phyloP scores from a whole-genome alignment of 1,284 basidiomycete genomes.

The Phaffia rhodozyma region DNA sequence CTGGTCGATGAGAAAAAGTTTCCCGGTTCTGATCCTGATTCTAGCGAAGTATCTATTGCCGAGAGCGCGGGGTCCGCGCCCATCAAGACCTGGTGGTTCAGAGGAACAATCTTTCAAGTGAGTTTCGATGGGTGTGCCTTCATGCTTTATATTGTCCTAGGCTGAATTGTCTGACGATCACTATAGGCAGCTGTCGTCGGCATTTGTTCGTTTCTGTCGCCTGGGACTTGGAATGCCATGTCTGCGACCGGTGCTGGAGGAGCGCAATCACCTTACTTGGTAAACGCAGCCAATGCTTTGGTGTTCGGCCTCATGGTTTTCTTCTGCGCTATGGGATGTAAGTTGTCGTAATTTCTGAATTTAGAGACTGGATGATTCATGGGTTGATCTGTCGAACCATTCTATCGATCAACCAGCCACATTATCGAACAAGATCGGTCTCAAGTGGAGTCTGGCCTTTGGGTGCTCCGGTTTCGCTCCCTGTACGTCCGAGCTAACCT shows the following conservation, averaged over 20 bases:
- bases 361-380: too few relatives aligned
- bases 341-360: neutral
- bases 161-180: neutral
- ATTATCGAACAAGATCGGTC: constrained; percentile 24
- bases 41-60: too few relatives aligned
- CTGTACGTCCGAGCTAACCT: constrained; percentile 16
- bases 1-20: too few relatives aligned
- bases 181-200: constrained; percentile 31
- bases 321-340: constrained; percentile 24
- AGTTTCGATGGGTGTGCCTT: neutral
- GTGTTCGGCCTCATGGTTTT: constrained; percentile 29
- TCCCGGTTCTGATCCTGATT: too few relatives aligned
- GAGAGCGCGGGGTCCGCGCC: neutral
- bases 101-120: constrained; percentile 8
- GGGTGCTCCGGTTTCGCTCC: constrained; percentile 25
- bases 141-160: neutral
- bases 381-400: constrained; percentile 13
- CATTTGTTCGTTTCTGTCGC: constrained; percentile 30
- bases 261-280: constrained; percentile 23
- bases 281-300: constrained; percentile 31
- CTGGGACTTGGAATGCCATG: constrained; percentile 34
- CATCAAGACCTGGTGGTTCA: constrained; percentile 1
- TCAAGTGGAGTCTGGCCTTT: constrained; percentile 27
- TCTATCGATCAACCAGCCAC: constrained; percentile 10
- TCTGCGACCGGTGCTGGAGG: constrained; percentile 31